Conservation (phyloP, 495 filamentous ascomycete species). For the Annulohypoxylon nitens region DNA sequence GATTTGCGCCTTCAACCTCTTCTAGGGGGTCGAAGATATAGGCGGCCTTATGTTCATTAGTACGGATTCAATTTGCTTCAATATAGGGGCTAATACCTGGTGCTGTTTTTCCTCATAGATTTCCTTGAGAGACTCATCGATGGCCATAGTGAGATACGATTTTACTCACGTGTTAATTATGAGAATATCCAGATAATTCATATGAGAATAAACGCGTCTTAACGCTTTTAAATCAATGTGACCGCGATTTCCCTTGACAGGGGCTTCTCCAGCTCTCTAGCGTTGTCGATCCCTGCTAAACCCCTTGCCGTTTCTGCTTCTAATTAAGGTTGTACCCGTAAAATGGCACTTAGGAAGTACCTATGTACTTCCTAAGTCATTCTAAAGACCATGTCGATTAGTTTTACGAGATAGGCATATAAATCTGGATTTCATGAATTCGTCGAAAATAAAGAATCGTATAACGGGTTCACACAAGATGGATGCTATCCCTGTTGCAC, state of each 20-base stretch:
- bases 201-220: conserved; percentile 26
- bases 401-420: not conserved
- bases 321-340: conserved; percentile 16
- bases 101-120: conserved; percentile 57
- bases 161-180: not conserved
- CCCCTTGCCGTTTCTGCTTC: conserved; percentile 17
- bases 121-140: conserved; percentile 40
- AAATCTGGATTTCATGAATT: not conserved
- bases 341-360: not conserved
- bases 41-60: conserved; percentile 65
- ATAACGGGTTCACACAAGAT: not conserved
- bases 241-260: conserved; percentile 16
- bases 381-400: not conserved
- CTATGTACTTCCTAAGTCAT: conserved; percentile 7
- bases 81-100: conserved; percentile 56
- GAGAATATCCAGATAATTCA: not conserved
- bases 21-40: conserved; percentile 75
- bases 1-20: conserved; percentile 51
- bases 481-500: no score
- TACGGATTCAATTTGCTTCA: conserved; percentile 33
- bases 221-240: conserved; percentile 28
- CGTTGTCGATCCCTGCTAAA: conserved; percentile 21
- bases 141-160: conserved; percentile 40
- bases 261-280: conserved; percentile 23
- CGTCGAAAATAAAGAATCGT: no score